A percentile compares a stretch with the other conserved stretches of the same genome.
These are phyloP conservation scores for Thyridium curvatum DNA, from an alignment of 2,329 filamentous ascomycete genomes.

Conservation along the genomic window DNA sequence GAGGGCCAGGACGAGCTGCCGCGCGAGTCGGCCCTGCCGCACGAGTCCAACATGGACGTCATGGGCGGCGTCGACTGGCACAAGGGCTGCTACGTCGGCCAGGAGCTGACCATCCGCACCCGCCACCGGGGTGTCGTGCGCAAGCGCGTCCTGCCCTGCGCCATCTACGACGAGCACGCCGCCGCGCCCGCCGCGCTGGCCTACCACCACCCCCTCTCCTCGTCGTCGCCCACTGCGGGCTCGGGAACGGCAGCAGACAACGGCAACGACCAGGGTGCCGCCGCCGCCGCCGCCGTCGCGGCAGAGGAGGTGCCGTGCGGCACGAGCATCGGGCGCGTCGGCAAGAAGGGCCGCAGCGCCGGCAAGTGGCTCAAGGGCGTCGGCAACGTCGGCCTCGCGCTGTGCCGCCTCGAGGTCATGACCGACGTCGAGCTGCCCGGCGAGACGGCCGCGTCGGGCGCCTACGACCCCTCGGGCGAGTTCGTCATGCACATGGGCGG, in stretches of 20 bases:
- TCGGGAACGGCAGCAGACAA: not conserved
- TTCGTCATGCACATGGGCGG: constrained; percentile 48
- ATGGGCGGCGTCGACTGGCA: constrained; percentile 83
- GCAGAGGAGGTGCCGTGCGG: constrained; percentile 33
- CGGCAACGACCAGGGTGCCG: constrained; percentile 9
- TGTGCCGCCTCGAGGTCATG: constrained; percentile 89
- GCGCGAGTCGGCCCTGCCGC: constrained; percentile 66
- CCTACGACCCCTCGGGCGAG: constrained; percentile 50
- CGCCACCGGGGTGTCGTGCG: constrained; percentile 90
- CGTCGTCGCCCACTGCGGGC: not conserved
- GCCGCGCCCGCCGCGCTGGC: constrained; percentile 31
- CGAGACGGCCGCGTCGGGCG: constrained; percentile 55
- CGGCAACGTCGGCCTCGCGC: constrained; percentile 79
- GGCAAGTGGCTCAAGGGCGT: constrained; percentile 72
- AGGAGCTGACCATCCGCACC: constrained; percentile 93
- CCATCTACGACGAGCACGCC: constrained; percentile 54
- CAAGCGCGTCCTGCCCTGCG: constrained; percentile 79
- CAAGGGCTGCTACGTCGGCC: constrained; percentile 95
- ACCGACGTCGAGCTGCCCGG: constrained; percentile 67
- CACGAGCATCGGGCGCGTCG: constrained; percentile 43
- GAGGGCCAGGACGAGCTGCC: constrained; percentile 80
- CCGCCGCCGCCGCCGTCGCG: constrained; percentile 17
- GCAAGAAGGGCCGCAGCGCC: constrained; percentile 59
- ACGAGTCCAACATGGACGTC: constrained; percentile 84
- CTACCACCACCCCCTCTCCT: constrained; percentile 32